phyloP scores from a whole-genome alignment of 2,329 filamentous ascomycete species.

The Pseudogymnoascus sp. region DNA sequence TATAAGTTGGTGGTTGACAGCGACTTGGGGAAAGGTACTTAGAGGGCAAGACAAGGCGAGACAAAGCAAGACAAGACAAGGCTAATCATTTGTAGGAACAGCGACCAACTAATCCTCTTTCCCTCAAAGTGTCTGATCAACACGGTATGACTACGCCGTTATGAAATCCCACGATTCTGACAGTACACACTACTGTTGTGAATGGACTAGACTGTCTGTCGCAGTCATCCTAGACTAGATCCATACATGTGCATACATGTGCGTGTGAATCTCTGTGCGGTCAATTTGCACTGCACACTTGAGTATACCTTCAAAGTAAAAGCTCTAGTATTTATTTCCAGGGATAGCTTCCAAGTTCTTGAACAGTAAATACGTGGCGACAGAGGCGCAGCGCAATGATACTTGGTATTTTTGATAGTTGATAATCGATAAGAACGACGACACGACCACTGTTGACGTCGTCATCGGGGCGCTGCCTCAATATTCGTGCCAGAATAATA shows the following conservation, averaged over 20 bases:
- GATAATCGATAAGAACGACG: background rate
- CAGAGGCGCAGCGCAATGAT: background rate
- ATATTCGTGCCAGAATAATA: slow-evolving; percentile 2
- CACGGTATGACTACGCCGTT: background rate
- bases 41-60: background rate
- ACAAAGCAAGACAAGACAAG: background rate
- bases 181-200: slow-evolving; percentile 1
- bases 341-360: background rate
- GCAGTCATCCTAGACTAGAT: background rate
- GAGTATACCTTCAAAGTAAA: background rate
- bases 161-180: background rate
- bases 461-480: background rate
- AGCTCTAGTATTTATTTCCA: background rate
- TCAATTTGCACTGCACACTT: background rate
- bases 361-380: background rate
- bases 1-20: background rate
- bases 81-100: background rate
- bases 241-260: slow-evolving; percentile 4
- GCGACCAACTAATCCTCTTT: background rate
- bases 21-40: background rate
- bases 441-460: background rate
- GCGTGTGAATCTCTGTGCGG: background rate
- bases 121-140: background rate
- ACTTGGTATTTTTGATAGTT: background rate
- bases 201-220: background rate